phyloP scores from a whole-genome alignment of 2,329 filamentous ascomycete genomes.

The Dactylonectria macrodidyma region DNA sequence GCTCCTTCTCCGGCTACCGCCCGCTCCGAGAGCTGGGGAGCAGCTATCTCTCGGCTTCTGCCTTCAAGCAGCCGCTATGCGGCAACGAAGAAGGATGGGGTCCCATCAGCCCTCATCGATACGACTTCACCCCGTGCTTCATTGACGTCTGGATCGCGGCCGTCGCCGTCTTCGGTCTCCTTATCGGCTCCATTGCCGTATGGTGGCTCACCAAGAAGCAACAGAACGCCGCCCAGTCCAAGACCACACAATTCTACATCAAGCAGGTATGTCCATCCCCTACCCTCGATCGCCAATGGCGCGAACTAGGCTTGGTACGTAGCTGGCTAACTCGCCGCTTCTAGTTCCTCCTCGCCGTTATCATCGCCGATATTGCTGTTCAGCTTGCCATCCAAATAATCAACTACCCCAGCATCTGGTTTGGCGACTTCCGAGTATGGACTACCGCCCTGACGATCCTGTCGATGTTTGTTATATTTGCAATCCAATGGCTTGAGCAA shows the following conservation, averaged over 20 bases:
- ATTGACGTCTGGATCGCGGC: constrained; percentile 89
- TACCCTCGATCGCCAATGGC: neutral
- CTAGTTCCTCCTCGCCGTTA: constrained; percentile 73
- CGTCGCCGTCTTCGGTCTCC: constrained; percentile 83
- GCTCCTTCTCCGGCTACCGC: constrained; percentile 74
- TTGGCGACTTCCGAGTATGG: constrained; percentile 88
- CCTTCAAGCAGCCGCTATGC: constrained; percentile 81
- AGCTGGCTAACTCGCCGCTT: neutral
- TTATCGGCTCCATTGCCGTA: constrained; percentile 83
- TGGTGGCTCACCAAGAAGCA: constrained; percentile 84
- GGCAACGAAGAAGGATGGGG: constrained; percentile 96
- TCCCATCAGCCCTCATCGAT: constrained; percentile 86
- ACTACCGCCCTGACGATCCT: constrained; percentile 80
- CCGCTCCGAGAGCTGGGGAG: constrained; percentile 66
- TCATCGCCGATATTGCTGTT: constrained; percentile 77
- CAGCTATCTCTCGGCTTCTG: constrained; percentile 71
- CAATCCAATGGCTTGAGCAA: constrained; percentile 90
- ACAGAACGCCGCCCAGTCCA: constrained; percentile 73
- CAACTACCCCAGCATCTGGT: constrained; percentile 79
- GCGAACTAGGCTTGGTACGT: neutral
- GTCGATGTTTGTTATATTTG: constrained; percentile 82
- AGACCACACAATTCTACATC: constrained; percentile 93
- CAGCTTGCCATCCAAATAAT: constrained; percentile 85
- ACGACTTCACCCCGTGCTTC: constrained; percentile 98
- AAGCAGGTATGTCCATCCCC: constrained; percentile 77